phyloP scores from a whole-genome alignment of 345 rosid species.

The Gossypium rotundifolium region DNA sequence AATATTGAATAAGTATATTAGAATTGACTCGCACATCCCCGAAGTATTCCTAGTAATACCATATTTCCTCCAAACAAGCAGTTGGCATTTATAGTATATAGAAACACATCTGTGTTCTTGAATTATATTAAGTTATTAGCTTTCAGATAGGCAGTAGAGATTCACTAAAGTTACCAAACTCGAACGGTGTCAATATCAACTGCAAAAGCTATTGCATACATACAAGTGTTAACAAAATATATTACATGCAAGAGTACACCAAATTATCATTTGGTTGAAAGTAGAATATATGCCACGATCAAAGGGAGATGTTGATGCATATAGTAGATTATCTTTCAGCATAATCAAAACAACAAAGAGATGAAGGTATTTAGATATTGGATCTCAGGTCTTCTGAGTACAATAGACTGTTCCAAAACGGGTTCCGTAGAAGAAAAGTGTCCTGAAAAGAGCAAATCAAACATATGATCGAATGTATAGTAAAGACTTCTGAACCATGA shows the following conservation, averaged over 20 bases:
- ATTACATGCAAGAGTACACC: background rate
- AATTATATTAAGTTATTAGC: background rate
- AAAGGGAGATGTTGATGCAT: background rate
- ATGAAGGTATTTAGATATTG: constrained; percentile 25
- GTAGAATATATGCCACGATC: background rate
- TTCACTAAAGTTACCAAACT: too few species aligned
- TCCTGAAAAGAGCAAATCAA: constrained; percentile 35
- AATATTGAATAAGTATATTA: too few species aligned
- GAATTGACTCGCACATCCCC: too few species aligned
- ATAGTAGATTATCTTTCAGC: background rate
- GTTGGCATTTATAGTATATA: background rate
- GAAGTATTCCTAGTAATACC: constrained; percentile 9
- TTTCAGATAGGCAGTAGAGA: background rate
- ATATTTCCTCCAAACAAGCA: background rate
- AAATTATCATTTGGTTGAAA: background rate
- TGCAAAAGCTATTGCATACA: background rate
- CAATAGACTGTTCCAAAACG: constrained; percentile 48
- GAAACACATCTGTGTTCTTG: background rate
- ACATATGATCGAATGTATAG: background rate
- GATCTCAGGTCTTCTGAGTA: constrained; percentile 38
- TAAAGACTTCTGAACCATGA: background rate
- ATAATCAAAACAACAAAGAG: background rate
- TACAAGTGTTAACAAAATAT: background rate
- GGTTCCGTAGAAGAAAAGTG: constrained; percentile 65
- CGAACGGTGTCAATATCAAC: background rate